These are phyloP conservation scores for Irpex rosettiformis DNA, from an alignment of 1,284 basidiomycete species.

Conservation along the genomic window DNA sequence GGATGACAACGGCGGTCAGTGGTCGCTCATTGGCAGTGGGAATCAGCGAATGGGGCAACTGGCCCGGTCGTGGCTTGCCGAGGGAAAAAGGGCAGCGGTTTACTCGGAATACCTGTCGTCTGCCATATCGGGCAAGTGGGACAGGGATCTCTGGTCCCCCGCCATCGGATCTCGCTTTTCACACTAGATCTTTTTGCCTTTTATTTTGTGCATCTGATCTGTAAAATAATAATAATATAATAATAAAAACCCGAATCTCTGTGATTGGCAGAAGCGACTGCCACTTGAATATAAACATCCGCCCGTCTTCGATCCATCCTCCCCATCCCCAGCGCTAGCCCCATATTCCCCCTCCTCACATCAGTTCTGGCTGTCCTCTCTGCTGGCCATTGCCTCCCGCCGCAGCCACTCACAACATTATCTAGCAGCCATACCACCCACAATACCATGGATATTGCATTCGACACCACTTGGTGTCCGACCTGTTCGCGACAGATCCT, in stretches of 20 bases:
- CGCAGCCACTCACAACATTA: neutral
- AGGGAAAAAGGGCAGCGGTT: neutral
- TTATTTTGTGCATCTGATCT: neutral
- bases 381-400: neutral
- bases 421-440: neutral
- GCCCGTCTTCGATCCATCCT: neutral
- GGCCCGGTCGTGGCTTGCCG: neutral
- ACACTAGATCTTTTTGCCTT: neutral
- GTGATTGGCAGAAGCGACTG: neutral
- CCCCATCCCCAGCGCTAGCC: constrained; percentile 3
- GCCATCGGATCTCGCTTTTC: neutral
- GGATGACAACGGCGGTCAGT: neutral
- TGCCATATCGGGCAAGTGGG: neutral
- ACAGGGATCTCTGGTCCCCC: neutral
- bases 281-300: constrained; percentile 1
- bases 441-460: constrained; percentile 41
- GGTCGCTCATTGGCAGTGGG: neutral
- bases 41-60: constrained; percentile 1
- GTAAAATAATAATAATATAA: neutral
- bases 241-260: neutral
- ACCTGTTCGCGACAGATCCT: constrained; percentile 68
- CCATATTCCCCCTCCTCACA: neutral
- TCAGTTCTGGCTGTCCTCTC: neutral
- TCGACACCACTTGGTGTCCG: constrained; percentile 68
- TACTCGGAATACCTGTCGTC: neutral